Evolutionary conservation across 352 stramenopile species (phyloP).

Genomic region (Pythium plurisporium): DNA sequence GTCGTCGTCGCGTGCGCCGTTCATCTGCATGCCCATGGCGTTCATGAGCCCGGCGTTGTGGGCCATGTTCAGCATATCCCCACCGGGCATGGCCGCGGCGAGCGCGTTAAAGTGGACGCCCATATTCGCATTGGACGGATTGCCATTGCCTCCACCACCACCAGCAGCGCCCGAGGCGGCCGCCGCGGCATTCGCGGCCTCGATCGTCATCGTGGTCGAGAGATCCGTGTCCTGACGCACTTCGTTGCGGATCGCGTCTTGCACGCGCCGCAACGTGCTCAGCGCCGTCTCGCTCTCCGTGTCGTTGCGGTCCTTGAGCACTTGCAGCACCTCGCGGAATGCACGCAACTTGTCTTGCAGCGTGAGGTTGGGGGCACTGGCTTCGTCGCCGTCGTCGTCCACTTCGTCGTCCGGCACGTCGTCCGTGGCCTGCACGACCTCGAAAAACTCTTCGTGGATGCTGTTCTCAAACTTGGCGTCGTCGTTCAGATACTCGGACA

Average conservation of each 20-base stretch:
- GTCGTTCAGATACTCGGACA: conserved; percentile 72
- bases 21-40: conserved; percentile 22
- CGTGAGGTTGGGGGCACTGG: conserved; percentile 32
- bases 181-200: neutral
- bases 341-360: conserved; percentile 78
- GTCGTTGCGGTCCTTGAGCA: conserved; percentile 69
- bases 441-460: conserved; percentile 82
- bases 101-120: conserved; percentile 7
- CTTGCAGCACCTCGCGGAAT: conserved; percentile 71
- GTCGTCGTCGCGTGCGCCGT: conserved; percentile 3
- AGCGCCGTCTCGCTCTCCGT: conserved; percentile 44
- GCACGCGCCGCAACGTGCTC: conserved; percentile 52
- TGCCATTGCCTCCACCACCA: neutral
- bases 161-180: too few relatives aligned
- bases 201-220: conserved; percentile 18
- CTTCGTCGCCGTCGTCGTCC: conserved; percentile 40
- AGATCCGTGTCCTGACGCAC: conserved; percentile 17
- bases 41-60: conserved; percentile 18
- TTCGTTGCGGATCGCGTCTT: conserved; percentile 47
- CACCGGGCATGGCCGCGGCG: neutral
- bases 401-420: conserved; percentile 69
- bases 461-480: conserved; percentile 61
- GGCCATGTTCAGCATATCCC: conserved; percentile 17
- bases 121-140: neutral
- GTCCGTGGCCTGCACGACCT: conserved; percentile 60